phyloP scores from a whole-genome alignment of 345 rosid genomes.

The Psidium guajava region DNA sequence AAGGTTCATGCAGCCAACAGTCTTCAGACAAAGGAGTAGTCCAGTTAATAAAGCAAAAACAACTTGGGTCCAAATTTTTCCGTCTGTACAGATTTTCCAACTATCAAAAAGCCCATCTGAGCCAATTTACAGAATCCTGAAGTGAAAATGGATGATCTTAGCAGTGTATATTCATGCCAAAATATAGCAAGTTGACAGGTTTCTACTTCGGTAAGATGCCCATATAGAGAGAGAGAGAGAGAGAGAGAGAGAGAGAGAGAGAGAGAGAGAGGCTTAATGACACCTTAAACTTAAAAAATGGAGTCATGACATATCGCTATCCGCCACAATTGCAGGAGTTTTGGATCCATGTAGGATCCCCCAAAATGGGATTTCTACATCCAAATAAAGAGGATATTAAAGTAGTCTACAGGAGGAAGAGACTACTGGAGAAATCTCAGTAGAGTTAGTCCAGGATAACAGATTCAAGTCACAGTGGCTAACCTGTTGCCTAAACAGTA shows the following conservation, averaged over 20 bases:
- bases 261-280: not conserved
- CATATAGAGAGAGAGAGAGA: too few relatives aligned
- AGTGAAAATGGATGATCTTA: not conserved
- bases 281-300: not conserved
- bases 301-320: not conserved
- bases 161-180: not conserved
- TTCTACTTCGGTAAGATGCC: not conserved
- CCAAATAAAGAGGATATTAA: not conserved
- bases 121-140: not conserved
- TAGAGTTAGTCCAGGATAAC: not conserved
- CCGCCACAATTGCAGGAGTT: not conserved
- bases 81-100: not conserved
- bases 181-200: not conserved
- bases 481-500: not conserved
- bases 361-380: not conserved
- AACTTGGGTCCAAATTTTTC: not conserved
- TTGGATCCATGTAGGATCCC: not conserved
- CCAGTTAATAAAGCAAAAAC: not conserved
- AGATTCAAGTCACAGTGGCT: not conserved
- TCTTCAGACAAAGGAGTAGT: not conserved
- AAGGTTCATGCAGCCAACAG: not conserved
- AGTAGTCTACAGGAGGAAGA: not conserved
- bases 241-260: too few relatives aligned
- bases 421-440: not conserved
- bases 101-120: not conserved